phyloP scores from a whole-genome alignment of 306 rosid species.

The Carpinus viminea region DNA sequence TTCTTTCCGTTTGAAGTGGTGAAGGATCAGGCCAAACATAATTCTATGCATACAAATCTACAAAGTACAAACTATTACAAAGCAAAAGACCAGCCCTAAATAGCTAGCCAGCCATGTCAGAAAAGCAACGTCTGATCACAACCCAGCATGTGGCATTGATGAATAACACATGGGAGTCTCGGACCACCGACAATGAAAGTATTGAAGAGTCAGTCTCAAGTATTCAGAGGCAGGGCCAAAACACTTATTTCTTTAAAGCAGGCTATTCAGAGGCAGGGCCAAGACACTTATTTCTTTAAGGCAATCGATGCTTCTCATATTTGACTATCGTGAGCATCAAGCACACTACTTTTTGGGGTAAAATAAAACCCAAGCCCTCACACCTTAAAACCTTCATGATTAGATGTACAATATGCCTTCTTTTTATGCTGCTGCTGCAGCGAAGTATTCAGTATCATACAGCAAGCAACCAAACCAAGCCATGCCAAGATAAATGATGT shows the following conservation, averaged over 20 bases:
- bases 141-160: not conserved
- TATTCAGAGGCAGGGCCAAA: too few species aligned
- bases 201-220: not conserved
- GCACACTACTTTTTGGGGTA: not conserved
- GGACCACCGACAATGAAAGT: not conserved
- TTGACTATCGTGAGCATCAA: too few species aligned
- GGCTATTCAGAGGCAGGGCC: too few species aligned
- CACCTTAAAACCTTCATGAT: not conserved
- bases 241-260: too few species aligned
- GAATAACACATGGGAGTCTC: not conserved
- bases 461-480: not conserved
- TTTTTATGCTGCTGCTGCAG: not conserved
- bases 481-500: not conserved
- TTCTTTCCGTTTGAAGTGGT: too few species aligned
- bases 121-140: not conserved
- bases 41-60: too few species aligned
- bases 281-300: too few species aligned
- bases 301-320: too few species aligned
- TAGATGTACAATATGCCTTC: not conserved
- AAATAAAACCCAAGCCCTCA: not conserved
- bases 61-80: not conserved
- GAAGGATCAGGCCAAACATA: too few species aligned
- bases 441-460: not conserved
- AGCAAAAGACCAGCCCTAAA: not conserved
- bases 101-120: too few species aligned